Conservation (phyloP, 2,329 filamentous ascomycete genomes). For the Colletotrichum ledebouriae region DNA sequence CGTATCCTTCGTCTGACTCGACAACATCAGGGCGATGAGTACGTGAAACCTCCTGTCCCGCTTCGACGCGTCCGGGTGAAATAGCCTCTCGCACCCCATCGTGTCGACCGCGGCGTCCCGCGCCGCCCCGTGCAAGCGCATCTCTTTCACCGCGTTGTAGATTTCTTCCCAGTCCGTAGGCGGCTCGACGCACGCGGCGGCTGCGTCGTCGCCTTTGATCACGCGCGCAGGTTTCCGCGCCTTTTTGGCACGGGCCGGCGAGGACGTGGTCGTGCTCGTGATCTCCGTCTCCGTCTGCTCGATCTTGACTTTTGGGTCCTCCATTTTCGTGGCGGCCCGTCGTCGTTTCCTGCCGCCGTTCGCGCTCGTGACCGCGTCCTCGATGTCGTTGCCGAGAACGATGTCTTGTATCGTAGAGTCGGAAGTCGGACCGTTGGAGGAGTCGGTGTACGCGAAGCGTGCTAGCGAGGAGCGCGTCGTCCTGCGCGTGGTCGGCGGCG, state of each 20-base stretch:
- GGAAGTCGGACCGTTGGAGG: slow-evolving; percentile 43
- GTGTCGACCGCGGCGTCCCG: slow-evolving; percentile 91
- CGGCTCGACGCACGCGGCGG: slow-evolving; percentile 61
- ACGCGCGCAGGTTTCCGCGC: slow-evolving; percentile 62
- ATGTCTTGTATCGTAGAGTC: slow-evolving; percentile 3
- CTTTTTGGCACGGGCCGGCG: slow-evolving; percentile 46
- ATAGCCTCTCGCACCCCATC: slow-evolving; percentile 92
- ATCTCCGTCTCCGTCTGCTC: slow-evolving; percentile 50
- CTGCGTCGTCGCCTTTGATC: slow-evolving; percentile 55
- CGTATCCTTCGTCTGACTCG: slow-evolving; percentile 93
- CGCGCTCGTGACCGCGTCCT: slow-evolving; percentile 61
- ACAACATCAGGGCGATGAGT: slow-evolving; percentile 89
- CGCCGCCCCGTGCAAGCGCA: slow-evolving; percentile 73
- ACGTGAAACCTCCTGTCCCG: slow-evolving; percentile 84
- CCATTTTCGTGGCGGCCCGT: slow-evolving; percentile 50
- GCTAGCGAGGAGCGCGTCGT: slow-evolving; percentile 64
- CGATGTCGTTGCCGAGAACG: slow-evolving; percentile 63
- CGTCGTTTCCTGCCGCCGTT: slow-evolving; percentile 62
- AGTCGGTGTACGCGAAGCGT: slow-evolving; percentile 57
- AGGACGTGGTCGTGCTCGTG: slow-evolving; percentile 32
- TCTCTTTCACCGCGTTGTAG: slow-evolving; percentile 81
- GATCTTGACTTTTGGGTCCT: slow-evolving; percentile 54
- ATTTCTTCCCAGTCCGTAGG: slow-evolving; percentile 88
- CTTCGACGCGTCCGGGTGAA: slow-evolving; percentile 62
- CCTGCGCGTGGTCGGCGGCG: slow-evolving; percentile 55